Conservation (phyloP, 257 asterid species). For the Schizonepeta tenuifolia region DNA sequence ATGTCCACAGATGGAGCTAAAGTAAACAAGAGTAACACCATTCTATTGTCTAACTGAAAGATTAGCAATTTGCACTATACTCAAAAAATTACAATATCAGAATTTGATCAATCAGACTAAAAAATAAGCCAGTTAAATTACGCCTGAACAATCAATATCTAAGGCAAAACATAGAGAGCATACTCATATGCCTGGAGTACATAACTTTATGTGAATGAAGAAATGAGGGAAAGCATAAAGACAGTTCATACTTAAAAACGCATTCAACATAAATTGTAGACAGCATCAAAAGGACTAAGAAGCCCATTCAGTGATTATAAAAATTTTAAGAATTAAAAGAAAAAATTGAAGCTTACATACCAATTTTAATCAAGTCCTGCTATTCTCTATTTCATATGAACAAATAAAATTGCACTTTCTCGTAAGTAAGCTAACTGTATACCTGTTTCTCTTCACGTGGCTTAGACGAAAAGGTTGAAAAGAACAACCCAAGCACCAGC, state of each 20-base stretch:
- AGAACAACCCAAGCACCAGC: slow-evolving; percentile 47
- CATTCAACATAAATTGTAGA: neutral
- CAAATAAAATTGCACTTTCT: neutral
- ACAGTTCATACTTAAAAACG: too few species aligned
- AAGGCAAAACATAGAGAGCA: too few species aligned
- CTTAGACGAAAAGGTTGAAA: slow-evolving; percentile 43
- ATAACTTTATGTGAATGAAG: too few species aligned
- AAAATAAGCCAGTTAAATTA: too few species aligned
- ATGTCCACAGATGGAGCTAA: neutral
- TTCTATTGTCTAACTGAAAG: too few species aligned
- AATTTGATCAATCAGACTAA: too few species aligned
- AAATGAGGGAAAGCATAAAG: too few species aligned
- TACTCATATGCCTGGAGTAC: too few species aligned
- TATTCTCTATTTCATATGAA: slow-evolving; percentile 16
- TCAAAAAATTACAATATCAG: too few species aligned
- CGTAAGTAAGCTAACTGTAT: slow-evolving; percentile 20
- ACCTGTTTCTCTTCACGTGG: slow-evolving; percentile 70
- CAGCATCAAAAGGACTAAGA: neutral
- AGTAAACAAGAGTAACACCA: neutral
- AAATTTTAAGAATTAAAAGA: neutral
- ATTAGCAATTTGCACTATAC: too few species aligned
- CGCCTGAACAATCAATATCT: too few species aligned
- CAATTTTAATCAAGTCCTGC: neutral
- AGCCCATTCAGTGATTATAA: neutral
- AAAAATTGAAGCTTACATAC: slow-evolving; percentile 1